These are phyloP conservation scores for Ogataea nitratoaversa DNA, from an alignment of 805 yeast species.

Conservation along the genomic window DNA sequence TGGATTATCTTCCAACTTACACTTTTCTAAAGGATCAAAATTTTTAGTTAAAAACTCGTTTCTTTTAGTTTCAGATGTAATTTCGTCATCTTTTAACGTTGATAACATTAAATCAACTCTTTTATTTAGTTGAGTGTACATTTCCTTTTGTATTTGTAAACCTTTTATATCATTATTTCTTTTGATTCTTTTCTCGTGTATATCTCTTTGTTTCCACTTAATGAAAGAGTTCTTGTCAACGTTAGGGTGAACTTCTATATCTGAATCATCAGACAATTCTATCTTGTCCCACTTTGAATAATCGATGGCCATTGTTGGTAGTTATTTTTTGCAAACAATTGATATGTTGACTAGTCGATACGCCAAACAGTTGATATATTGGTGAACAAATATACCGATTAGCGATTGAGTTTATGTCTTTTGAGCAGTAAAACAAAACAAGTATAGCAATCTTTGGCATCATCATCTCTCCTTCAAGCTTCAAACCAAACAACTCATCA, in stretches of 20 bases:
- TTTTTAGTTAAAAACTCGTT: slow-evolving; percentile 41
- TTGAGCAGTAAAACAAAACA: no score
- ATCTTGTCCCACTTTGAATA: slow-evolving; percentile 98
- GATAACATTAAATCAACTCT: slow-evolving; percentile 66
- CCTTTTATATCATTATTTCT: slow-evolving; percentile 74
- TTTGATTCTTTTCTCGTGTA: slow-evolving; percentile 86
- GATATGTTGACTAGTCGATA: no score
- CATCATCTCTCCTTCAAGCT: no score
- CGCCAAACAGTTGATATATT: no score
- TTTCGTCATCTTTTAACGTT: slow-evolving; percentile 36
- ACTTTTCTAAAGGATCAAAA: slow-evolving; percentile 58
- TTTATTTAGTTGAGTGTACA: slow-evolving; percentile 70
- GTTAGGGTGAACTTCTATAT: slow-evolving; percentile 95
- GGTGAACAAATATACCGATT: no score
- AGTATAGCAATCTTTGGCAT: no score
- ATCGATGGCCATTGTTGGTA: slow-evolving; percentile 49
- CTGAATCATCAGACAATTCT: slow-evolving; percentile 95
- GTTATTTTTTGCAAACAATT: no score
- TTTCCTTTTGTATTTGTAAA: slow-evolving; percentile 69
- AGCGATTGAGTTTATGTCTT: no score
- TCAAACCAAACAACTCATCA: no score
- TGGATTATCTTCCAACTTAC: slow-evolving; percentile 34
- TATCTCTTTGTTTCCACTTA: slow-evolving; percentile 95
- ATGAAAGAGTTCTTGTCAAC: slow-evolving; percentile 92
- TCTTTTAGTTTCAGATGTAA: slow-evolving; percentile 31